Evolutionary conservation across 257 asterid species (phyloP).

Genomic region (Solanum tarijense): DNA sequence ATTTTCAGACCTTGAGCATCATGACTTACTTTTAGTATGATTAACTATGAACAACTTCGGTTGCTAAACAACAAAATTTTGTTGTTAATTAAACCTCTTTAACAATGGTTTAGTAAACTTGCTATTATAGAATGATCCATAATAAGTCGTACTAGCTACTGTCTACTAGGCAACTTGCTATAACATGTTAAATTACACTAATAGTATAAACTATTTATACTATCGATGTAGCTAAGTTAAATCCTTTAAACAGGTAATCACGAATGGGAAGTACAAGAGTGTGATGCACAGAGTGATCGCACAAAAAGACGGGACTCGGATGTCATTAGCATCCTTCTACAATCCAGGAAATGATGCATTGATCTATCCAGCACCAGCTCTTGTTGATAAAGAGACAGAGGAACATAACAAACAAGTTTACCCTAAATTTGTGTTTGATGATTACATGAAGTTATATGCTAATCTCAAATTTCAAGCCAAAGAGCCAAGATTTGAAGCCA

Average conservation of each 20-base stretch:
- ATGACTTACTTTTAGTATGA: neutral
- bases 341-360: constrained; percentile 24
- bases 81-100: neutral
- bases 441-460: constrained; percentile 21
- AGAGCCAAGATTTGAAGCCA: constrained; percentile 23
- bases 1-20: neutral
- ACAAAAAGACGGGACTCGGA: constrained; percentile 10
- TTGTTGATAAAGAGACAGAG: neutral
- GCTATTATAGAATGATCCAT: neutral
- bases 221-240: neutral
- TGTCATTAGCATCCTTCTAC: constrained; percentile 23
- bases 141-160: neutral
- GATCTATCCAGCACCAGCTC: constrained; percentile 14
- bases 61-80: neutral
- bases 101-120: neutral
- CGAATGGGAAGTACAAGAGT: constrained; percentile 20
- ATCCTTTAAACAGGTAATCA: constrained; percentile 5
- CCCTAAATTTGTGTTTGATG: constrained; percentile 18
- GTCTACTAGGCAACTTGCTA: neutral
- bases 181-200: neutral
- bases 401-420: constrained; percentile 4
- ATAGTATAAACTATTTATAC: neutral
- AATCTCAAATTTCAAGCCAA: constrained; percentile 17
- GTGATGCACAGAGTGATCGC: constrained; percentile 20
- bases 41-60: neutral